Evolutionary conservation across 2,329 filamentous ascomycete genomes (phyloP).

Genomic region (Scolecobasidium constrictum): DNA sequence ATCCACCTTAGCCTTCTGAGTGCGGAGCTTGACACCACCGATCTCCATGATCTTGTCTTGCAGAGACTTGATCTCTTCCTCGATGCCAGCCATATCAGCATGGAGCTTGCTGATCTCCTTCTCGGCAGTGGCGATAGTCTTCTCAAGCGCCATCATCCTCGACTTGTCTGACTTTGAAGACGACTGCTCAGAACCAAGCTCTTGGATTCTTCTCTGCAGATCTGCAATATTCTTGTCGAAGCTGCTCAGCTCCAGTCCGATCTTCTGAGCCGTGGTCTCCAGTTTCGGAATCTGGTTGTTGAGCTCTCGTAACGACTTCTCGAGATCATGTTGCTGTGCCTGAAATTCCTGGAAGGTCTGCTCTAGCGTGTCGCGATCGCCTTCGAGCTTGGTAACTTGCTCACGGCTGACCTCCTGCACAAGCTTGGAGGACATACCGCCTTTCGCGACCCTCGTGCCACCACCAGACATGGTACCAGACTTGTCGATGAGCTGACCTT

Average conservation of each 20-base stretch:
- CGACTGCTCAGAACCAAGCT: slow-evolving; percentile 70
- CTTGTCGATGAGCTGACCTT: slow-evolving; percentile 92
- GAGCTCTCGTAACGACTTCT: slow-evolving; percentile 48
- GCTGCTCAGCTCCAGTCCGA: slow-evolving; percentile 79
- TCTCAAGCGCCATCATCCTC: slow-evolving; percentile 61
- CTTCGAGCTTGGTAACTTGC: slow-evolving; percentile 76
- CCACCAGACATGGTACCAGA: slow-evolving; percentile 98
- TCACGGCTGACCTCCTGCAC: slow-evolving; percentile 80
- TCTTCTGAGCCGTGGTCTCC: slow-evolving; percentile 86
- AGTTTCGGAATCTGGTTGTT: slow-evolving; percentile 70
- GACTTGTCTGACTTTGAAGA: slow-evolving; percentile 70
- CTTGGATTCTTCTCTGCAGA: slow-evolving; percentile 72
- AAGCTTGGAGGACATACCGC: slow-evolving; percentile 93
- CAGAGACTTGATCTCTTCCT: slow-evolving; percentile 82
- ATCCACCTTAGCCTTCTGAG: slow-evolving; percentile 86
- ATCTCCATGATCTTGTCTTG: slow-evolving; percentile 99
- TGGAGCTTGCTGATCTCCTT: slow-evolving; percentile 71
- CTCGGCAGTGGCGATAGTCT: slow-evolving; percentile 64
- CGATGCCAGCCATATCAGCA: slow-evolving; percentile 76
- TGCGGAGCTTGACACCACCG: slow-evolving; percentile 82
- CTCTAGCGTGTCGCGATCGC: slow-evolving; percentile 76
- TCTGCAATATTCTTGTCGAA: slow-evolving; percentile 75
- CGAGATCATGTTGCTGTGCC: slow-evolving; percentile 70
- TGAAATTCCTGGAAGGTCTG: slow-evolving; percentile 75
- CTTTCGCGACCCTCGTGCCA: slow-evolving; percentile 79